phyloP scores from a whole-genome alignment of 2,329 filamentous ascomycete genomes.

The Colletotrichum acutatum region DNA sequence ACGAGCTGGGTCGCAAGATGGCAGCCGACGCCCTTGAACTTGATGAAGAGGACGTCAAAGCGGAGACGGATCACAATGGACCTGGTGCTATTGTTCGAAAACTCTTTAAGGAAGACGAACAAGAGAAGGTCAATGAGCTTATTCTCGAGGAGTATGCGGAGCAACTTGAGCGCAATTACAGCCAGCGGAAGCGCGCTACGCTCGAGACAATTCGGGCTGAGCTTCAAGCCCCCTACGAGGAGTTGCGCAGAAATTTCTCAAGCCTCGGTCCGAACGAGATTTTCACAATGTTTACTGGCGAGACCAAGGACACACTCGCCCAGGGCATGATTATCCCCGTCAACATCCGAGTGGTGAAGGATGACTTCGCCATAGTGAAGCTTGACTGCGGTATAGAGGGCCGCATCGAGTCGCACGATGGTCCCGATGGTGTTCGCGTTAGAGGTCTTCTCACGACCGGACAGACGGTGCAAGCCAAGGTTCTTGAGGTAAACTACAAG shows the following conservation, averaged over 20 bases:
- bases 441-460: constrained; percentile 80
- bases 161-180: constrained; percentile 92
- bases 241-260: constrained; percentile 84
- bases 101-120: constrained; percentile 92
- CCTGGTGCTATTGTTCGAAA: constrained; percentile 91
- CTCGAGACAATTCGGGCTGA: constrained; percentile 96
- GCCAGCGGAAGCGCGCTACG: constrained; percentile 93
- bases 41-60: constrained; percentile 97
- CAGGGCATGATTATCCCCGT: constrained; percentile 95
- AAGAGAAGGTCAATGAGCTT: constrained; percentile 95
- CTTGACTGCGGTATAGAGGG: constrained; percentile 96
- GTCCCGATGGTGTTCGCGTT: constrained; percentile 77
- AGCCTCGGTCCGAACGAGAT: constrained; percentile 79
- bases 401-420: constrained; percentile 83
- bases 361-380: constrained; percentile 92
- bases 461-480: constrained; percentile 89
- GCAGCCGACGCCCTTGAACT: constrained; percentile 95
- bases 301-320: constrained; percentile 84
- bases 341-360: constrained; percentile 86
- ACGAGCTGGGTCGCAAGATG: constrained; percentile 98
- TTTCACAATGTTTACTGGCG: constrained; percentile 96
- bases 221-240: constrained; percentile 92
- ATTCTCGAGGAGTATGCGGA: constrained; percentile 97
- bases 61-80: constrained; percentile 90
- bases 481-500: constrained; percentile 88